Conservation (phyloP, 1,284 basidiomycete genomes). For the Ustilago trichophora region DNA sequence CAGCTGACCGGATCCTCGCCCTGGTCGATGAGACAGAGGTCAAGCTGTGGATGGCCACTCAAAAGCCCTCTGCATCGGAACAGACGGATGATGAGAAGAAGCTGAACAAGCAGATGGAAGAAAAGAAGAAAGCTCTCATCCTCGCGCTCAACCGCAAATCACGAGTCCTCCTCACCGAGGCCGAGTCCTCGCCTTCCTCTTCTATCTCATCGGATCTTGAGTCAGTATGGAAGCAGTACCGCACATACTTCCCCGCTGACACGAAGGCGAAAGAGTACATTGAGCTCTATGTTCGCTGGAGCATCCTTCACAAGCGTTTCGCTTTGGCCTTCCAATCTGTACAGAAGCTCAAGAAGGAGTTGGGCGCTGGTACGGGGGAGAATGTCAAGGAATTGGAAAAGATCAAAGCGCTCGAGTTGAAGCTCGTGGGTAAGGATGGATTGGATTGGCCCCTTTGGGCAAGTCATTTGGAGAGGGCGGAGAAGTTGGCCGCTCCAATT, state of each 20-base stretch:
- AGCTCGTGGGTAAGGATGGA: slow-evolving; percentile 32
- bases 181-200: slow-evolving; percentile 11
- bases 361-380: slow-evolving; percentile 48
- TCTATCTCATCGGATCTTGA: slow-evolving; percentile 41
- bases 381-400: slow-evolving; percentile 53
- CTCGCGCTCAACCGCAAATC: slow-evolving; percentile 60
- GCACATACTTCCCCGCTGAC: slow-evolving; percentile 48
- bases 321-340: slow-evolving; percentile 56
- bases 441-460: slow-evolving; percentile 53
- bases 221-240: slow-evolving; percentile 43
- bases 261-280: slow-evolving; percentile 50
- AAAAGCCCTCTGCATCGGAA: slow-evolving; percentile 55
- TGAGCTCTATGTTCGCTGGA: slow-evolving; percentile 57
- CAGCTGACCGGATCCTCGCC: slow-evolving; percentile 54
- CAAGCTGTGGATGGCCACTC: slow-evolving; percentile 57
- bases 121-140: slow-evolving; percentile 58
- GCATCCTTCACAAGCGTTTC: slow-evolving; percentile 49
- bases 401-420: slow-evolving; percentile 44
- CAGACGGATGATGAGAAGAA: slow-evolving; percentile 61
- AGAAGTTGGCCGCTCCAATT: slow-evolving; percentile 13
- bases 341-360: slow-evolving; percentile 61
- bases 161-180: slow-evolving; percentile 42
- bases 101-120: slow-evolving; percentile 55
- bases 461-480: slow-evolving; percentile 24
- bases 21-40: slow-evolving; percentile 59